These are phyloP conservation scores for Alternaria hordeiaustralica DNA, from an alignment of 2,329 filamentous ascomycete genomes.

Conservation along the genomic window DNA sequence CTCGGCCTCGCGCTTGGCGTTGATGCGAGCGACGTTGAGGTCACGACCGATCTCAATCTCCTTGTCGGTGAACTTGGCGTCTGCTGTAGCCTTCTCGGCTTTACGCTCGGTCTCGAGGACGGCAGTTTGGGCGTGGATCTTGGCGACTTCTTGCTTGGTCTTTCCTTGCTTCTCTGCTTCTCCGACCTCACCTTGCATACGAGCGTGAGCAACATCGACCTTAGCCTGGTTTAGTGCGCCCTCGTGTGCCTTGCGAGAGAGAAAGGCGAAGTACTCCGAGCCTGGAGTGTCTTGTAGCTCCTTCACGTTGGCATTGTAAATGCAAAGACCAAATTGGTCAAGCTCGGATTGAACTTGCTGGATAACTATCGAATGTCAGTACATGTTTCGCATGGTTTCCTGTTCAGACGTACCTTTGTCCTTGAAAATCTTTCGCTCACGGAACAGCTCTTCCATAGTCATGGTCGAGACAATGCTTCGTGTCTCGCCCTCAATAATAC, in stretches of 20 bases:
- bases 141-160: constrained; percentile 84
- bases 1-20: constrained; percentile 75
- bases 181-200: constrained; percentile 72
- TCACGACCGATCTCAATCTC: constrained; percentile 76
- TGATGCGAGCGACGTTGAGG: constrained; percentile 77
- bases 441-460: constrained; percentile 94
- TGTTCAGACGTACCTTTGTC: constrained; percentile 52
- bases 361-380: constrained; percentile 47
- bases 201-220: constrained; percentile 65
- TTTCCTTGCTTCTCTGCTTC: constrained; percentile 80
- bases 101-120: constrained; percentile 85
- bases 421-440: constrained; percentile 78
- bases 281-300: constrained; percentile 83
- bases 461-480: constrained; percentile 82
- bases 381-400: background rate
- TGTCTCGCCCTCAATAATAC: constrained; percentile 88
- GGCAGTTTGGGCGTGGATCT: constrained; percentile 85
- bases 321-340: constrained; percentile 74
- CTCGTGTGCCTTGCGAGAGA: constrained; percentile 84
- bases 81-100: constrained; percentile 78
- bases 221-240: constrained; percentile 82
- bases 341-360: constrained; percentile 77
- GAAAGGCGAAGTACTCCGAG: constrained; percentile 82
- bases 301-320: constrained; percentile 79
- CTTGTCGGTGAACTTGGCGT: constrained; percentile 75